phyloP scores from a whole-genome alignment of 1,284 basidiomycete genomes.

The Apiotrichum siamense region DNA sequence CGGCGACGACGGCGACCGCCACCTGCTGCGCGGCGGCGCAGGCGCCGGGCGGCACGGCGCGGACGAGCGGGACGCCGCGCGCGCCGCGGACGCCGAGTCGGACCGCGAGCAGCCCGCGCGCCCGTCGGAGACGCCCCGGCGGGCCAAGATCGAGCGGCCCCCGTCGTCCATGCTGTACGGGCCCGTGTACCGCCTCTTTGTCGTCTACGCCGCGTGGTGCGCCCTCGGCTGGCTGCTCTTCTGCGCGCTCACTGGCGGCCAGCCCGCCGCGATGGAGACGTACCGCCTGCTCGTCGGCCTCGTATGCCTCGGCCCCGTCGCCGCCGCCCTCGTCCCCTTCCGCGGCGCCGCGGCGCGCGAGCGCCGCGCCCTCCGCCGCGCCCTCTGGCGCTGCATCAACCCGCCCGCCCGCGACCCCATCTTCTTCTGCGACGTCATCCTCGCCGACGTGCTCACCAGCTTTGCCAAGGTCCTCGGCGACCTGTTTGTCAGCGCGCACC shows the following conservation, averaged over 20 bases:
- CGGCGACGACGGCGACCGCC: conserved; percentile 13
- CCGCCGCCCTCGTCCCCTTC: conserved; percentile 61
- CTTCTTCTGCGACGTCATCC: conserved; percentile 85
- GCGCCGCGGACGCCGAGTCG: too few relatives aligned
- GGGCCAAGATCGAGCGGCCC: neutral
- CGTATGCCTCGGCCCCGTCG: conserved; percentile 57
- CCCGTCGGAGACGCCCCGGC: neutral
- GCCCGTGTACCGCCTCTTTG: conserved; percentile 63
- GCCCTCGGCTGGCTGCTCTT: conserved; percentile 63
- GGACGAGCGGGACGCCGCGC: neutral
- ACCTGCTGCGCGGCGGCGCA: neutral
- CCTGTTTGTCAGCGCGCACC: conserved; percentile 74
- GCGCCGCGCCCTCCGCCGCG: conserved; percentile 69
- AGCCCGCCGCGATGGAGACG: conserved; percentile 58
- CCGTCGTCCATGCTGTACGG: conserved; percentile 49
- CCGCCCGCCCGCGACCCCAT: conserved; percentile 59
- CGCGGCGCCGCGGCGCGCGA: conserved; percentile 61
- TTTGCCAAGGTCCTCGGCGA: conserved; percentile 96
- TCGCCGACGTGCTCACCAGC: conserved; percentile 93
- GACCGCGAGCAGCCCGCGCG: too few relatives aligned
- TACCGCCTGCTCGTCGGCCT: conserved; percentile 70
- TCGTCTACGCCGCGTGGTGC: conserved; percentile 57
- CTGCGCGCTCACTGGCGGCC: conserved; percentile 56
- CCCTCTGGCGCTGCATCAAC: conserved; percentile 63
- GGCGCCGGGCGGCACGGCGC: neutral